These are phyloP conservation scores for Hippophae tibetana DNA, from an alignment of 306 rosid species.

Conservation along the genomic window DNA sequence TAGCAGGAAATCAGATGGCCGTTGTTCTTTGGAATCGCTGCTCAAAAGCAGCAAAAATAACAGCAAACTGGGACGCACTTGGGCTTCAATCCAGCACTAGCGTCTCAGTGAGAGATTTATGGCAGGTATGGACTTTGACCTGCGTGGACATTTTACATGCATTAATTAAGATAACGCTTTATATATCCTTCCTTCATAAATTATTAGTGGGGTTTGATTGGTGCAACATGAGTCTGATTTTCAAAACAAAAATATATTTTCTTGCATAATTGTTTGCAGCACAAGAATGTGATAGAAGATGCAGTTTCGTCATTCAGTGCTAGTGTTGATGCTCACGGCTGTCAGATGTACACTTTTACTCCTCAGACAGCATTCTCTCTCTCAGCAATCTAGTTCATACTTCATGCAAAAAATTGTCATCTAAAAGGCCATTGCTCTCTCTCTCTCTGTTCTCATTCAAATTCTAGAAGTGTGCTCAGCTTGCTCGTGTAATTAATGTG, in stretches of 20 bases:
- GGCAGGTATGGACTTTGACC: slow-evolving; percentile 58
- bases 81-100: slow-evolving; percentile 53
- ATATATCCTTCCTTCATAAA: background rate
- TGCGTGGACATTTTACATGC: background rate
- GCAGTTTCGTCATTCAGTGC: slow-evolving; percentile 63
- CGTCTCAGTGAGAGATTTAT: slow-evolving; percentile 73
- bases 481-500: no score
- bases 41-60: slow-evolving; percentile 39
- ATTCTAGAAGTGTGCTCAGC: no score
- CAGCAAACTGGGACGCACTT: slow-evolving; percentile 53
- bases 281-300: slow-evolving; percentile 32
- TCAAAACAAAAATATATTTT: no score
- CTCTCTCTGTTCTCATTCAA: no score
- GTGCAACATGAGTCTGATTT: background rate
- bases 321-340: slow-evolving; percentile 52
- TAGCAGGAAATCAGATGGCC: slow-evolving; percentile 49
- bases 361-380: slow-evolving; percentile 20
- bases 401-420: background rate
- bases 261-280: slow-evolving; percentile 35
- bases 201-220: background rate
- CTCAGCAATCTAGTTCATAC: slow-evolving; percentile 21
- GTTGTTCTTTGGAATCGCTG: slow-evolving; percentile 93
- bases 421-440: no score
- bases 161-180: background rate
- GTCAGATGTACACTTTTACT: slow-evolving; percentile 44